Base-by-base conservation (phyloP, 305 asterid genomes). In the Solanum chacoense region DNA sequence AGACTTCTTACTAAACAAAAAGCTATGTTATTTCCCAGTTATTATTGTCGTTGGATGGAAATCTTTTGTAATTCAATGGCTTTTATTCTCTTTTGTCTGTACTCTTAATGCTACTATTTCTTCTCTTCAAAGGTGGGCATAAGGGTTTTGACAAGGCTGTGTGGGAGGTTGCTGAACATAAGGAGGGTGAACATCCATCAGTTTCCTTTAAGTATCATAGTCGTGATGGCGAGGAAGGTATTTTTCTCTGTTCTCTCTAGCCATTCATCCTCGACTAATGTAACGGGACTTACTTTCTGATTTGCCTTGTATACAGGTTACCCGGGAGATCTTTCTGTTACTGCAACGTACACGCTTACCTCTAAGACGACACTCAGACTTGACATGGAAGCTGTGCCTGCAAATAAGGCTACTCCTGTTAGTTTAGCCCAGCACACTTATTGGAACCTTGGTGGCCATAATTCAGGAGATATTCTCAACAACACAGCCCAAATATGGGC, bases 201-300 rank as follows among this genome's bases (percentile, higher is more conserved):
- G 94, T 97, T 71, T 93, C 99, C 90, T 95, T 97, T 85, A 96
- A 94, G 87, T 97, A 96, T 91, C 93, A 91, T 87, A 94, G 98
- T 88, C 93, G 8, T 88, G 99, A 97, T 86, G 98, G 98, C 76
- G 99, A 97, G 92, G 99, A 97, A 96, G 99, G 99, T 96, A 89
- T 40, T 12, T 20, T 13, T 29, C 40, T 89, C 65, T 83, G 84
- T 69, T 63, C 88, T 84, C 59, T 20, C 24, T 75, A n/a, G 71
- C 8, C 10, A 8, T 32, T 28, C 26, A 81, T 81, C 76, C 29
- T 20, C 9, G 12, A 11, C 40, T 16, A 36, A 9, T 35, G 45
- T 26, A 80, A 31, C 55, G 9, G 35, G 59, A 28, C 55, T 75
- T 22, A 11, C 20, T 87, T 28, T 55, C 74, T 87, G 63, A 32